Evolutionary conservation across 2,329 filamentous ascomycete genomes (phyloP), one percentile per base, ranked within the genome.

Genomic region (Fusarium siculi): DNA sequence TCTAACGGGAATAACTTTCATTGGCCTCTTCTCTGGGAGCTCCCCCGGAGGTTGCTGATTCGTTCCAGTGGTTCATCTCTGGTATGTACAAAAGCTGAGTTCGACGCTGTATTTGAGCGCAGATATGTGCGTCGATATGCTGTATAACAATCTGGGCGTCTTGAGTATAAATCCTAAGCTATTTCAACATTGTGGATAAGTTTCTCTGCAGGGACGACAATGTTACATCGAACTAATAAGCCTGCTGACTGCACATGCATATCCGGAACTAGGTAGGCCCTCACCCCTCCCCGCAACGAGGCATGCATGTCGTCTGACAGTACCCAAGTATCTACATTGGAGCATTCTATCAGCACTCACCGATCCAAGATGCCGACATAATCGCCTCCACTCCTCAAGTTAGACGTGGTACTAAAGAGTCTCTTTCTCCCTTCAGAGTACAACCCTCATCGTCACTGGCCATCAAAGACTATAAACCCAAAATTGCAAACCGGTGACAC

Each of bases 21-120:
- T 72, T 72, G 68, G 68, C 10, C 18, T 21, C 23, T 15, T 18
- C 16, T 19, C 15, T 23, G 39, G 42, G 9, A 42, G n/a, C 4
- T 12, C 5, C 12, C 16, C 62, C 70, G 37, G 21, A 19, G 14
- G 18, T 36, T n/a, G n/a, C 19, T 63, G 44, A 62, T 63, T 73
- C 37, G 60, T 28, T 52, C 9, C 18, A 39, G n/a, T 19, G 15
- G 19, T 36, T 40, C 19, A 19, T 32, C 47, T 47, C 39, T 63
- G 44, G 56, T 21, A 69, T 69, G 66, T 44, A 58, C 32, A 44
- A 23, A 49, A 50, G 47, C 40, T 42, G 42, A 21, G 25, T 25
- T 62, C 12, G 57, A 46, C 15, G 25, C 18, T 28, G 25, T 42
- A 44, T 42, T 42, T 36, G 28, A 28, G 25, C 46, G 32, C 40